Conservation (phyloP, 352 stramenopile species). For the Phytophthora sp. region DNA sequence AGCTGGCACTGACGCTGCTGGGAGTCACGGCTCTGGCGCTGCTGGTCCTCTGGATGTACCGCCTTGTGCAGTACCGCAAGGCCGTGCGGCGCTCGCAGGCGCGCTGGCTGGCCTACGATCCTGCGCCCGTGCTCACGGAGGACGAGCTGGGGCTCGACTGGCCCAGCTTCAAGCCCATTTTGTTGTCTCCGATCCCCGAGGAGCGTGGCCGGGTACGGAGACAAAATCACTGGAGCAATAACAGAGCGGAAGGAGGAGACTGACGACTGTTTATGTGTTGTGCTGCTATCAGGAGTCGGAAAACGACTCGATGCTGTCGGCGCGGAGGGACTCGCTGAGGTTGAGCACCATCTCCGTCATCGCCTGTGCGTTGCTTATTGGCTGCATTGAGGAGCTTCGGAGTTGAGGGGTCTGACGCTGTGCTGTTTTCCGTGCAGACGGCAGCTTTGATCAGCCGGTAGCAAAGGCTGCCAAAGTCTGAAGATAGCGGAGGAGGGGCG, state of each 20-base stretch:
- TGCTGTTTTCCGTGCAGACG: slow-evolving; percentile 35
- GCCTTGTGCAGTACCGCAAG: slow-evolving; percentile 66
- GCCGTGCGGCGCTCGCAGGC: slow-evolving; percentile 64
- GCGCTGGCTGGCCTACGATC: slow-evolving; percentile 69
- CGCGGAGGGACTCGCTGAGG: slow-evolving; percentile 42
- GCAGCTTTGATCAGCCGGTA: slow-evolving; percentile 44
- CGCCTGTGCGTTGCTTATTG: slow-evolving; percentile 43
- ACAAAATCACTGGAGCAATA: neutral
- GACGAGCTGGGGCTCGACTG: slow-evolving; percentile 50
- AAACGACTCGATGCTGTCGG: slow-evolving; percentile 47
- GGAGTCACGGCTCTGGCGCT: slow-evolving; percentile 43
- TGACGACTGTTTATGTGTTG: slow-evolving; percentile 16
- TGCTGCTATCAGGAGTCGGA: slow-evolving; percentile 52
- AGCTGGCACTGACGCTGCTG: slow-evolving; percentile 53
- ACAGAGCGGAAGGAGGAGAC: neutral
- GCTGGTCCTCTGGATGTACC: slow-evolving; percentile 59
- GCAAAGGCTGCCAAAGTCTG: slow-evolving; percentile 37
- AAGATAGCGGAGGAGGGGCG: too few species aligned
- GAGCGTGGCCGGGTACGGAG: slow-evolving; percentile 57
- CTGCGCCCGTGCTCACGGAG: slow-evolving; percentile 35
- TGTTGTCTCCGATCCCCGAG: slow-evolving; percentile 77
- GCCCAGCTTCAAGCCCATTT: slow-evolving; percentile 55
- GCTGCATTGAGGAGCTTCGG: neutral
- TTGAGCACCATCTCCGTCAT: slow-evolving; percentile 50
- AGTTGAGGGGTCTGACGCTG: slow-evolving; percentile 1